Evolutionary conservation across 2,329 filamentous ascomycete species (phyloP).

Genomic region (Zarea fungicola): DNA sequence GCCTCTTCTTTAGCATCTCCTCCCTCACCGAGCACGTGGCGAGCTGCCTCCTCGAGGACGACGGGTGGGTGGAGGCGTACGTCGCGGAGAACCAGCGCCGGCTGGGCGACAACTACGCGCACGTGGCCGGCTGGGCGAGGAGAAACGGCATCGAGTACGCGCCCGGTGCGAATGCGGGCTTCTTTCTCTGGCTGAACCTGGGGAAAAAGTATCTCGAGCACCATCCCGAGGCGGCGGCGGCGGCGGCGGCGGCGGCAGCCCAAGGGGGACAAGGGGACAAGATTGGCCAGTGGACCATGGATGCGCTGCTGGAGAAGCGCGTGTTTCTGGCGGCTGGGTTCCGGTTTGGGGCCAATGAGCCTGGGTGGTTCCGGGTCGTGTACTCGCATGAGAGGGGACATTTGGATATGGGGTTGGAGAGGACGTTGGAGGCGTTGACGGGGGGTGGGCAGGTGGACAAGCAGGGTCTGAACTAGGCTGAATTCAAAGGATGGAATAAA

Average conservation of each 20-base stretch:
- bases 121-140: conserved; percentile 31
- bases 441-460: not conserved
- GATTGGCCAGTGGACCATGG: no score
- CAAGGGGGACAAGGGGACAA: no score
- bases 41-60: conserved; percentile 39
- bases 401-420: conserved; percentile 23
- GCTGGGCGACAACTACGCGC: conserved; percentile 34
- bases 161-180: conserved; percentile 44
- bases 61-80: conserved; percentile 38
- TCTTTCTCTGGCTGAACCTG: conserved; percentile 51
- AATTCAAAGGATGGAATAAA: no score
- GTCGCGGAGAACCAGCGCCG: conserved; percentile 36
- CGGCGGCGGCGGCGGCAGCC: conserved; percentile 21
- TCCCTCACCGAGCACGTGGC: conserved; percentile 37
- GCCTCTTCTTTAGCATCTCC: conserved; percentile 40
- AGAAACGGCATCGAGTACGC: conserved; percentile 39
- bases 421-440: not conserved
- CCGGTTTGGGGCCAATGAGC: conserved; percentile 32
- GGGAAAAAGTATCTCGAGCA: conserved; percentile 23
- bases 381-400: conserved; percentile 29
- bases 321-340: conserved; percentile 33
- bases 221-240: conserved; percentile 12
- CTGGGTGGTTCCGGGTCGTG: conserved; percentile 35
- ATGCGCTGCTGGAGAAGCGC: conserved; percentile 24
- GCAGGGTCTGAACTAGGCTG: no score